Base-by-base conservation (phyloP, 1,284 basidiomycete species). In the Marasmius tenuissimus region DNA sequence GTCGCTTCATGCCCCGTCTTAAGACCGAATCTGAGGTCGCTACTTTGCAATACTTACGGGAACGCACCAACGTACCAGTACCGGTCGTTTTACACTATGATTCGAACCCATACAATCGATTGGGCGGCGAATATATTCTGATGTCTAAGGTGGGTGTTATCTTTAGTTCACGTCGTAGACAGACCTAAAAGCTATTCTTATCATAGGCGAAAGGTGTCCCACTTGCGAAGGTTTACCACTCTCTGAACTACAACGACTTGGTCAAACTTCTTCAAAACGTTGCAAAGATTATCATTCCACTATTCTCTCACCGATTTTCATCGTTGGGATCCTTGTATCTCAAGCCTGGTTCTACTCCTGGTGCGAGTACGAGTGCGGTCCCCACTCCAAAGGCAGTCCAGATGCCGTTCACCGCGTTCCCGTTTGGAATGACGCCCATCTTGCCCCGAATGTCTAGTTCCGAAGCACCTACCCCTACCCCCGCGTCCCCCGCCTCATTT, bases 11-110 rank as follows among this genome's bases (percentile, higher is more conserved):
- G 89, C 88, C 91, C 1, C 83, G 87, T 38, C 79, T 91, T 65
- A 93, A 93, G 78, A 92, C 88, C 4, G 88, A 90, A 71, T 92
- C 90, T 0, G 92, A 93, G 71, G 87, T 92, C 16, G 91, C 91
- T 2, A 93, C 91, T 0, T 86, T 93, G 78, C 80, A 82, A 35
- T 93, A 89, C 71, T 79, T 93, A 39, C 85, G 88, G 56, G 79
- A 85, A 65, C 79, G 84, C 66, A 89, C 89, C 2, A 74, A 76
- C 59, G 79, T 92, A 20, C 91, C 91, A 0, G 88, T 93, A 5
- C 91, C 91, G 0, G 79, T 75, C 20, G 84, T 93, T 7, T 89
- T 87, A 64, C 83, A 86, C 70, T 89, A 90, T 72, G 89, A 93
- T 67, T 81, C 91, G 0, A 92, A 92, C 69, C 91, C 91, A 6